phyloP scores from a whole-genome alignment of 768 basidiomycete genomes.

The Boletus insuetus region DNA sequence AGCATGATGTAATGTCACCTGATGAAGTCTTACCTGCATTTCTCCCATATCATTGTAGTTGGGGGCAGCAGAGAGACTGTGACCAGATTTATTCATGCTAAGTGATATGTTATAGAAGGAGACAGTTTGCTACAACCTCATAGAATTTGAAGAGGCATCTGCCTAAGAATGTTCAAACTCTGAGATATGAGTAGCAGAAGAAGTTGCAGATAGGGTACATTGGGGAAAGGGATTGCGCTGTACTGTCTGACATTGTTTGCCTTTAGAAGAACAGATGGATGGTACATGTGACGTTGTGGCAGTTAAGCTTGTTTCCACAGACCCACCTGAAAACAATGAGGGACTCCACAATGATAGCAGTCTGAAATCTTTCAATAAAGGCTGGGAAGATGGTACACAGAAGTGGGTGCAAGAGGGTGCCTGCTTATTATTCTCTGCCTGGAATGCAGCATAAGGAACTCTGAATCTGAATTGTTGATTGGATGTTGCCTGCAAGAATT shows the following conservation, averaged over 20 bases:
- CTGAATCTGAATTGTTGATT: not conserved
- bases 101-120: not conserved
- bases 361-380: not conserved
- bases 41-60: not conserved
- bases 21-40: too few species aligned
- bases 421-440: not conserved
- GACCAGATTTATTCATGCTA: not conserved
- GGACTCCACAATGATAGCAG: not conserved
- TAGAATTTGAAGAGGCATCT: not conserved
- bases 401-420: not conserved
- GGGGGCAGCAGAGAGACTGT: not conserved
- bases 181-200: too few species aligned
- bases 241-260: not conserved
- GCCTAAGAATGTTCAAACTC: too few species aligned
- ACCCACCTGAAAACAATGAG: not conserved
- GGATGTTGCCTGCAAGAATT: not conserved
- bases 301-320: not conserved
- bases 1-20: too few species aligned
- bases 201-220: too few species aligned
- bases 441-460: not conserved
- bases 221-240: too few species aligned
- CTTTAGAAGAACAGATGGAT: not conserved
- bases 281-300: not conserved
- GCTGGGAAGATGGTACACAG: not conserved
- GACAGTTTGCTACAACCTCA: not conserved